phyloP scores from a whole-genome alignment of 768 basidiomycete species.

The Amanita fuliginea region DNA sequence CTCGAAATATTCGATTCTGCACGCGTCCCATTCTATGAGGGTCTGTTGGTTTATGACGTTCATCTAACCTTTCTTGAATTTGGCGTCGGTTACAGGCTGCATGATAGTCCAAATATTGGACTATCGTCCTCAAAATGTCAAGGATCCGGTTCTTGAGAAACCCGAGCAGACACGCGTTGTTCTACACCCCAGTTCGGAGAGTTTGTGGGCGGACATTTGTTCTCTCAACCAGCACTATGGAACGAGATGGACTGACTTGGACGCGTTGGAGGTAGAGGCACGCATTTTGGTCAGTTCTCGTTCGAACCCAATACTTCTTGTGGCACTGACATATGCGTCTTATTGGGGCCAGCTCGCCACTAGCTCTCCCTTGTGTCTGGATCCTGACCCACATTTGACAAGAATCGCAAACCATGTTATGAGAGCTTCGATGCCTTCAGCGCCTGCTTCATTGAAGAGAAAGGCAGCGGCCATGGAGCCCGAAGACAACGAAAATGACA shows the following conservation, averaged over 20 bases:
- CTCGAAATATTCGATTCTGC: slow-evolving; percentile 69
- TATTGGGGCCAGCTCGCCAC: slow-evolving; percentile 48
- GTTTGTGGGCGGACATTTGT: slow-evolving; percentile 72
- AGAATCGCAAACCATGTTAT: slow-evolving; percentile 68
- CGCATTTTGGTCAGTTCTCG: slow-evolving; percentile 48
- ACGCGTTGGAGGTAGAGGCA: slow-evolving; percentile 67
- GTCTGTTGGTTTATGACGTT: slow-evolving; percentile 25
- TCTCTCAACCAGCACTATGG: slow-evolving; percentile 48
- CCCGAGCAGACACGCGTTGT: slow-evolving; percentile 61
- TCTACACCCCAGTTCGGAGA: slow-evolving; percentile 68
- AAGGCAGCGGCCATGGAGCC: slow-evolving; percentile 61
- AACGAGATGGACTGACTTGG: slow-evolving; percentile 54
- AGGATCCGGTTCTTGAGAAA: slow-evolving; percentile 46
- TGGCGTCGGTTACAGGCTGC: slow-evolving; percentile 40
- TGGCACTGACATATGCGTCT: slow-evolving; percentile 7
- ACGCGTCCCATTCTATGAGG: slow-evolving; percentile 74
- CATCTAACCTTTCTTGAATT: neutral
- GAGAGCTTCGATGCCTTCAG: slow-evolving; percentile 61
- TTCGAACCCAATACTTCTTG: neutral
- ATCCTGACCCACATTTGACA: slow-evolving; percentile 68
- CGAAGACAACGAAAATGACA: slow-evolving; percentile 71
- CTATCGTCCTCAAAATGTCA: slow-evolving; percentile 49
- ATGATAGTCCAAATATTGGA: slow-evolving; percentile 80
- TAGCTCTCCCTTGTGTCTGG: slow-evolving; percentile 64
- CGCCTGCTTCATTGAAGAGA: slow-evolving; percentile 64